phyloP scores from a whole-genome alignment of 1,139 yeast genomes.

The Yamadazyma atmosphaerica region DNA sequence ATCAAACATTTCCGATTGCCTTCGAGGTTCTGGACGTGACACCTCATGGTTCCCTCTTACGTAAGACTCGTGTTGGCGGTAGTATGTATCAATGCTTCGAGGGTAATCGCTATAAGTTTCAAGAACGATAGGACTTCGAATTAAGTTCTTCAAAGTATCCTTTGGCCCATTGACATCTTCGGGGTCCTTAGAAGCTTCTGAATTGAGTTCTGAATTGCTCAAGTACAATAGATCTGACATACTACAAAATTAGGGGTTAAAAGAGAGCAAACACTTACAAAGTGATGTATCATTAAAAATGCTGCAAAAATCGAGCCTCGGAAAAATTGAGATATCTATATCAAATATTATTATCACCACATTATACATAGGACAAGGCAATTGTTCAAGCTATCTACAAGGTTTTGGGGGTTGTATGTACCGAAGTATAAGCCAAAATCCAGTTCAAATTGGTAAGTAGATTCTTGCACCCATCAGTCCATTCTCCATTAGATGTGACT shows the following conservation, averaged over 20 bases:
- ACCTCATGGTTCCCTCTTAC: not conserved
- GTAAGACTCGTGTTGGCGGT: not conserved
- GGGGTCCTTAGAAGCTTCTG: not conserved
- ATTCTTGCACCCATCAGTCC: constrained; percentile 90
- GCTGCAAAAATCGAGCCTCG: constrained; percentile 3
- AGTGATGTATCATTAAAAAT: not conserved
- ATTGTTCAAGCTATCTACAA: no score
- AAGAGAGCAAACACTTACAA: not conserved
- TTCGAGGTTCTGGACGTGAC: no score
- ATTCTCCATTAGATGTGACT: constrained; percentile 72
- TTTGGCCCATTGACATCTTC: not conserved
- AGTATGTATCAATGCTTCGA: not conserved
- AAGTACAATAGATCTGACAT: not conserved
- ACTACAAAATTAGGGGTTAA: not conserved
- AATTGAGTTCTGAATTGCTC: not conserved
- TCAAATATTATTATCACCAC: not conserved
- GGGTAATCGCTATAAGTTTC: no score
- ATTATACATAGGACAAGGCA: no score
- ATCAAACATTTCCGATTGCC: no score
- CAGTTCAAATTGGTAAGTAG: constrained; percentile 69
- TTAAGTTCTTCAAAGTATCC: not conserved
- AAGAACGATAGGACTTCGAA: no score
- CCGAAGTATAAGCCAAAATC: constrained; percentile 49
- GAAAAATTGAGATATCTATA: not conserved
- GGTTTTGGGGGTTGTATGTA: constrained; percentile 17